Evolutionary conservation across 192 early-diverging fungal species (phyloP).

Genomic region (Gamsiella multidivaricata): DNA sequence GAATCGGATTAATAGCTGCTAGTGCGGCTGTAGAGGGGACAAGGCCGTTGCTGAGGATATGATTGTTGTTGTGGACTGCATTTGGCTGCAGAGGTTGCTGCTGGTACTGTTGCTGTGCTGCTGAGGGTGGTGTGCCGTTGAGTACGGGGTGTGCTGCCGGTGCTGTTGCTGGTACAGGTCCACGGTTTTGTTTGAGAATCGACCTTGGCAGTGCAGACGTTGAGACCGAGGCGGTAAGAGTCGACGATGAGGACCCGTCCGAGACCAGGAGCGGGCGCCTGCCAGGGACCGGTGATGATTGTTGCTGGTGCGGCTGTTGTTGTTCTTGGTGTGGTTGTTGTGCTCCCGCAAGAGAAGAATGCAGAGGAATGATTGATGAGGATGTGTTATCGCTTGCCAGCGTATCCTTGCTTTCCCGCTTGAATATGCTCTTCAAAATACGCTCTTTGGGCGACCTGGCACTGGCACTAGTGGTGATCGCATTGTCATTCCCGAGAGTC

Average conservation of each 20-base stretch:
- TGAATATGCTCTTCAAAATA: constrained; percentile 12
- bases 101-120: constrained; percentile 8
- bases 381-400: constrained; percentile 1
- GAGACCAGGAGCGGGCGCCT: background rate
- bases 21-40: background rate
- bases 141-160: background rate
- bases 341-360: constrained; percentile 7
- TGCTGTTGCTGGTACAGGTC: background rate
- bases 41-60: constrained; percentile 1
- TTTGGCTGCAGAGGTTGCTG: background rate
- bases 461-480: background rate
- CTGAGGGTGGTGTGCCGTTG: background rate
- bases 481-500: background rate
- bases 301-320: background rate
- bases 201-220: constrained; percentile 3
- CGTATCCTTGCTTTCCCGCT: constrained; percentile 35
- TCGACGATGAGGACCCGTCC: constrained; percentile 4
- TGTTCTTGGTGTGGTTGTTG: background rate
- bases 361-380: constrained; percentile 15
- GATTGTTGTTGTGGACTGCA: constrained; percentile 1
- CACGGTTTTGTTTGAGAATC: constrained; percentile 9
- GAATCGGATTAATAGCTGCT: background rate
- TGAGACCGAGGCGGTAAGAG: constrained; percentile 10
- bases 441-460: constrained; percentile 2
- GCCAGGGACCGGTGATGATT: too few relatives aligned